Evolutionary conservation across 2,329 filamentous ascomycete genomes (phyloP).

Genomic region (Escovopsis weberi): DNA sequence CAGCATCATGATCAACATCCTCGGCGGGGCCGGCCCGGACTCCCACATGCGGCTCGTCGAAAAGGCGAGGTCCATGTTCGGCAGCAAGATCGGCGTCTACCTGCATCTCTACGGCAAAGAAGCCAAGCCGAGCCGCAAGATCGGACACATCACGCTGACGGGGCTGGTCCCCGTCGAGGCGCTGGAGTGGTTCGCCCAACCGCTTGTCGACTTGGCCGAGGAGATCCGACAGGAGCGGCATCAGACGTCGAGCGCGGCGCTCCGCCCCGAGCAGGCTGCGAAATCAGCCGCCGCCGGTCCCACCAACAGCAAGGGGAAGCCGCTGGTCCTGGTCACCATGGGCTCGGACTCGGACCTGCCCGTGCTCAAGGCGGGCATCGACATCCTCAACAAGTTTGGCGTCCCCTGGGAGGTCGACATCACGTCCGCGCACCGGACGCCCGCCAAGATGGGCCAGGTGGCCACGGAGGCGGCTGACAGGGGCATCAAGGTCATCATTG

Average conservation of each 20-base stretch:
- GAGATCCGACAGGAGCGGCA: constrained; percentile 41
- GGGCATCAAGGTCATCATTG: constrained; percentile 61
- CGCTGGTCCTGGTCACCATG: constrained; percentile 67
- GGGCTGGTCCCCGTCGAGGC: constrained; percentile 52
- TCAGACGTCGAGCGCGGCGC: constrained; percentile 21
- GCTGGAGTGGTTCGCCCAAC: constrained; percentile 42
- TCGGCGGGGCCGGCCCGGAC: constrained; percentile 51
- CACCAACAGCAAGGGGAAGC: constrained; percentile 19
- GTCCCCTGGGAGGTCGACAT: constrained; percentile 62
- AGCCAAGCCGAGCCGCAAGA: constrained; percentile 79
- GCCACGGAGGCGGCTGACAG: constrained; percentile 46
- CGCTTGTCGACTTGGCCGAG: constrained; percentile 53
- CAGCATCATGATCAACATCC: constrained; percentile 69
- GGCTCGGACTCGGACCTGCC: constrained; percentile 67
- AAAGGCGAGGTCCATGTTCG: constrained; percentile 28
- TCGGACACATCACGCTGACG: constrained; percentile 82
- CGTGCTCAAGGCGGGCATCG: constrained; percentile 49
- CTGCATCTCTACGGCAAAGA: constrained; percentile 89
- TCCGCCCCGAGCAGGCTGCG: constrained; percentile 19
- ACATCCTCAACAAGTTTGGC: constrained; percentile 52
- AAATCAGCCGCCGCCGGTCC: constrained; percentile 1
- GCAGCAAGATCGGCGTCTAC: constrained; percentile 32
- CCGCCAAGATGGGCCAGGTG: constrained; percentile 53
- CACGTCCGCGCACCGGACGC: constrained; percentile 67
- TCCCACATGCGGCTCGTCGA: constrained; percentile 43